These are phyloP conservation scores for Singerocomus inundabilis DNA, from an alignment of 1,284 basidiomycete genomes.

Conservation along the genomic window DNA sequence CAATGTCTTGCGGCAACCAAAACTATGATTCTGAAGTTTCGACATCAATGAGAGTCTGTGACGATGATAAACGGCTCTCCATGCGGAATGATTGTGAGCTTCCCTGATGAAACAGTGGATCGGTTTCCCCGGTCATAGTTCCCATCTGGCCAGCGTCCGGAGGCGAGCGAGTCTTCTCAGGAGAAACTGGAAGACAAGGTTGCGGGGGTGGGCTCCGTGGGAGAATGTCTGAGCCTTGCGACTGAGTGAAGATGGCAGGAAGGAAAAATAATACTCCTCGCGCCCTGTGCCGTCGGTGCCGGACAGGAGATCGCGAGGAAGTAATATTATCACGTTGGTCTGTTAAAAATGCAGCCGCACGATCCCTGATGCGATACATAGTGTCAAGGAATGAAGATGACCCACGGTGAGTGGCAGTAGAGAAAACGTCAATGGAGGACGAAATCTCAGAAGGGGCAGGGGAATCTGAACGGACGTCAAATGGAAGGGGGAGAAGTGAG, in stretches of 20 bases:
- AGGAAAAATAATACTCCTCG: conserved; percentile 77
- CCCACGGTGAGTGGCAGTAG: conserved; percentile 36
- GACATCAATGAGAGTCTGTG: conserved; percentile 33
- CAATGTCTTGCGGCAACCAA: conserved; percentile 7
- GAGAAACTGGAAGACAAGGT: conserved; percentile 28
- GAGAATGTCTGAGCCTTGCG: conserved; percentile 47
- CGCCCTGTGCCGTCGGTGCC: conserved; percentile 47
- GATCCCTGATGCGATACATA: conserved; percentile 54
- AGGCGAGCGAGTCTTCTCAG: conserved; percentile 37
- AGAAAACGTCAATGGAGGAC: conserved; percentile 39
- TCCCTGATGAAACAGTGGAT: conserved; percentile 29
- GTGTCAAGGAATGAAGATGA: conserved; percentile 47
- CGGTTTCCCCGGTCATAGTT: conserved; percentile 23
- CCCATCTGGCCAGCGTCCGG: conserved; percentile 26
- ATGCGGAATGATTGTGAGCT: conserved; percentile 33
- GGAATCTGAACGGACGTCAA: conserved; percentile 56
- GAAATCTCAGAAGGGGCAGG: conserved; percentile 51
- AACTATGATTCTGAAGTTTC: conserved; percentile 28
- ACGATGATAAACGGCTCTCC: conserved; percentile 29
- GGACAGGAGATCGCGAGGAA: conserved; percentile 42
- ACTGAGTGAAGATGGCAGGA: conserved; percentile 70
- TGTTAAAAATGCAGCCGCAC: conserved; percentile 48
- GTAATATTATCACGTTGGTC: conserved; percentile 37
- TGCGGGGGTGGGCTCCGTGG: conserved; percentile 35
- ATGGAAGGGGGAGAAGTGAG: conserved; percentile 61